Evolutionary conservation across 805 yeast genomes (phyloP), one percentile per base, ranked within the genome.

Genomic region (Wickerhamiella kurtzmanii): DNA sequence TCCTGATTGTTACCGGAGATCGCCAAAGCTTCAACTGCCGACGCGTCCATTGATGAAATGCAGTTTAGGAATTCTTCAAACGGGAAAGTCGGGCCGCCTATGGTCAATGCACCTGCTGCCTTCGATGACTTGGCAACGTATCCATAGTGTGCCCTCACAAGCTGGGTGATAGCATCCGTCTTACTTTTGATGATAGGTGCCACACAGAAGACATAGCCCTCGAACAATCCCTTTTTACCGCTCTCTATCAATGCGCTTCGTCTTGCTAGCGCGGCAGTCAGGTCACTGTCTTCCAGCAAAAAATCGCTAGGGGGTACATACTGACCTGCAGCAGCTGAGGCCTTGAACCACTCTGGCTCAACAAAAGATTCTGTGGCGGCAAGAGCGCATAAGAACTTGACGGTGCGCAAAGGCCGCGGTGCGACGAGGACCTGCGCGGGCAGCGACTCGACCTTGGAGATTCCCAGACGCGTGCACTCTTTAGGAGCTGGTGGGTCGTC

Each of bases 371-470:
- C 51, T 1, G 70, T 77, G 38, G 68, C 68, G 45, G 86, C 75
- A 44, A 87, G 64, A 18, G 87, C 77, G 39, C 74, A 73, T 46
- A 89, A 69, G 57, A 89, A 88, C 64, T 89, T 92, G 48, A 82
- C 95, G 0, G 97, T 89, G 53, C 96, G 69, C 55, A 82, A 60
- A n/a, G 82, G 70, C 50, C 77, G 77, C 1, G 96, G 95, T 0
- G 96, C 88, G 9, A 88, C 75, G 2, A 56, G 44, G 4, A 73
- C 50, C 16, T 67, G 63, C 6, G 68, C 68, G 2, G 72, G 75
- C 13, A 69, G 64, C 9, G 58, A 54, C 13, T 61, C 59, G 4
- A 64, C 61, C 4, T 82, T 64, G 21, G 64, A 63, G 25, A 88
- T 73, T 0, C 95, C 95, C 9, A 77, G 56, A n/a, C 63, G 62